phyloP scores from a whole-genome alignment of 495 filamentous ascomycete genomes.

The Penicillium argentinense region DNA sequence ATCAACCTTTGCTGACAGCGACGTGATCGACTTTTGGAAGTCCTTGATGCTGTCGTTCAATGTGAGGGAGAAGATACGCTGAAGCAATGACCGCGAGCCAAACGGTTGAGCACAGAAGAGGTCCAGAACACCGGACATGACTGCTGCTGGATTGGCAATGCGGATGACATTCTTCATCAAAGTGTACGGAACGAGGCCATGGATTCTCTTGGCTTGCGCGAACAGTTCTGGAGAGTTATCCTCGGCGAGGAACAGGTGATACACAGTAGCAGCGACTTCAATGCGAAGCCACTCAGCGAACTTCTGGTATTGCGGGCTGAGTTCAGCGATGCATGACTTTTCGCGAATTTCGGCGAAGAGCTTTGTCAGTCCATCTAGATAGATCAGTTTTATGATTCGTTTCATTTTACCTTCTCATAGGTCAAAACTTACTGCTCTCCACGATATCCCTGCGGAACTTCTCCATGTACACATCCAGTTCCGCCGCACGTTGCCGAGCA shows the following conservation, averaged over 20 bases:
- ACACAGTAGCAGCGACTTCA: slow-evolving; percentile 93
- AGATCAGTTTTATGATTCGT: not conserved
- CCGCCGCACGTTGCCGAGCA: slow-evolving; percentile 82
- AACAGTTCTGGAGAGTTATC: slow-evolving; percentile 97
- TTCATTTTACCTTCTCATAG: not conserved
- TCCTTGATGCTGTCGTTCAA: slow-evolving; percentile 83
- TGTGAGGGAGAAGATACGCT: slow-evolving; percentile 89
- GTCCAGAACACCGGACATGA: slow-evolving; percentile 91
- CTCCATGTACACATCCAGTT: slow-evolving; percentile 98
- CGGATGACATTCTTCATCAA: slow-evolving; percentile 95
- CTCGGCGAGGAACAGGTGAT: slow-evolving; percentile 95
- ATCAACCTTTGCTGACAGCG: slow-evolving; percentile 68
- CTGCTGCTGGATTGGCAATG: slow-evolving; percentile 91
- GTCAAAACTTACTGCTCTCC: slow-evolving; percentile 63
- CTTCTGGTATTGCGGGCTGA: slow-evolving; percentile 93
- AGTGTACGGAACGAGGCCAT: slow-evolving; percentile 89
- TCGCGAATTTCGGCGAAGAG: slow-evolving; percentile 89
- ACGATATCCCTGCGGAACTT: slow-evolving; percentile 73
- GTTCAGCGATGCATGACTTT: slow-evolving; percentile 79
- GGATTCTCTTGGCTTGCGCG: slow-evolving; percentile 88
- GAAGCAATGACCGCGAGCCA: slow-evolving; percentile 82
- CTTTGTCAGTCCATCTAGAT: slow-evolving; percentile 79
- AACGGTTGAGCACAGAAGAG: slow-evolving; percentile 95
- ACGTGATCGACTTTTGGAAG: slow-evolving; percentile 82
- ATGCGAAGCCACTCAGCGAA: slow-evolving; percentile 98